These are phyloP conservation scores for Furcasterigmium furcatum DNA, from an alignment of 2,329 filamentous ascomycete genomes.

Conservation along the genomic window DNA sequence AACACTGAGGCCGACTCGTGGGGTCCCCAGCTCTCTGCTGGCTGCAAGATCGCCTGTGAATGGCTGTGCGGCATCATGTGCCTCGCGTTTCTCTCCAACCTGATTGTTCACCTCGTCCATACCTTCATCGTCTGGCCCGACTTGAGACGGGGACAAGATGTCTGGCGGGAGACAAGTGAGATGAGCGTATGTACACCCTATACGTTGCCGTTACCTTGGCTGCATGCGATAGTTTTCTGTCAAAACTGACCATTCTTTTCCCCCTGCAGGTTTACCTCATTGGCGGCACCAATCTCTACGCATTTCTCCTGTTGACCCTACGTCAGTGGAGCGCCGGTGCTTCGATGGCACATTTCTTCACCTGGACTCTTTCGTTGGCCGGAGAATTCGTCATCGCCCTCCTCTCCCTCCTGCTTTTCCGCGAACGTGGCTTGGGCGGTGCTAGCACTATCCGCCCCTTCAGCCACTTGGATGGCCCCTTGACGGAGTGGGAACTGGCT, in stretches of 20 bases:
- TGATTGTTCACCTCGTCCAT: constrained; percentile 41
- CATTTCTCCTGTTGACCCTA: constrained; percentile 81
- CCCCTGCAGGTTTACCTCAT: constrained; percentile 72
- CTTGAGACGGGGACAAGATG: constrained; percentile 27
- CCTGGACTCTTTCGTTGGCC: constrained; percentile 72
- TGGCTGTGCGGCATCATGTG: constrained; percentile 70
- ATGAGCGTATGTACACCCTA: constrained; percentile 58
- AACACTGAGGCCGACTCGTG: constrained; percentile 18
- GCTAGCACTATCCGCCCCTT: constrained; percentile 54
- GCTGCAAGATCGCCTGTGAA: constrained; percentile 69
- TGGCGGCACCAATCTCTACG: constrained; percentile 82
- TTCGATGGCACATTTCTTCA: constrained; percentile 71
- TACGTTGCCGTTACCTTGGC: background rate
- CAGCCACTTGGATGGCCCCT: constrained; percentile 32
- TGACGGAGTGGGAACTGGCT: constrained; percentile 52
- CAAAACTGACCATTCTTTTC: background rate
- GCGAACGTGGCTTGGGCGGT: constrained; percentile 33
- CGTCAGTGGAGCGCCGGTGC: constrained; percentile 81
- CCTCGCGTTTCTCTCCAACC: constrained; percentile 73
- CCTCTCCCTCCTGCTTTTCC: constrained; percentile 65
- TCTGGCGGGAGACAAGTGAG: constrained; percentile 82
- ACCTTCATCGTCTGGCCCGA: constrained; percentile 6
- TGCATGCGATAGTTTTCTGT: background rate
- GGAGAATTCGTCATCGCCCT: constrained; percentile 72
- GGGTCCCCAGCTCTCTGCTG: constrained; percentile 41